A percentile compares a stretch with the other conserved stretches of the same genome.
Evolutionary conservation across 2,329 filamentous ascomycete species (phyloP).

Genomic region (Coniochaeta ligniaria): DNA sequence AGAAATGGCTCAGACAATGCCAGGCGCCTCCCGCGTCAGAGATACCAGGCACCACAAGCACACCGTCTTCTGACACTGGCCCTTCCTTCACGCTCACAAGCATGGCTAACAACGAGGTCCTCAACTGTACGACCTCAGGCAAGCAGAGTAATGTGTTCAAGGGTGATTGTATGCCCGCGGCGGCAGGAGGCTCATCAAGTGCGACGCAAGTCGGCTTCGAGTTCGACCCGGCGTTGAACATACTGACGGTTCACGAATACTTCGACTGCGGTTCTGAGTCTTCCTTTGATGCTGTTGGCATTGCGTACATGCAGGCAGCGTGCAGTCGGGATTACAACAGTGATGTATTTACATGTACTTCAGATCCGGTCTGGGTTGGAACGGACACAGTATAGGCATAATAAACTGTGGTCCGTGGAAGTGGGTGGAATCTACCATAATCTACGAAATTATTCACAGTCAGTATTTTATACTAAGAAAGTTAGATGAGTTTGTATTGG

Average conservation of each 20-base stretch:
- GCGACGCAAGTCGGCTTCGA: slow-evolving; percentile 14
- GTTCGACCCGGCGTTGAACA: slow-evolving; percentile 20
- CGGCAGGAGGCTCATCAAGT: neutral
- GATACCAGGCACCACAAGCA: neutral
- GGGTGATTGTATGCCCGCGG: slow-evolving; percentile 16
- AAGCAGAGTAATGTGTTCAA: slow-evolving; percentile 14
- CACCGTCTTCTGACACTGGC: slow-evolving; percentile 17
- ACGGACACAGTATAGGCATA: slow-evolving; percentile 8
- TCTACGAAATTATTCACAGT: too few relatives aligned
- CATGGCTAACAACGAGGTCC: slow-evolving; percentile 16
- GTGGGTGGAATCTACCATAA: too few relatives aligned
- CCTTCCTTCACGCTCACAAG: slow-evolving; percentile 22
- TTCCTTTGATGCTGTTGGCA: slow-evolving; percentile 17
- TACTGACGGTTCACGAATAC: slow-evolving; percentile 19
- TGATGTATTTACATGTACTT: slow-evolving; percentile 20
- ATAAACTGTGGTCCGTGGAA: too few relatives aligned
- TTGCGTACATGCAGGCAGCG: slow-evolving; percentile 21
- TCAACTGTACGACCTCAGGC: slow-evolving; percentile 16
- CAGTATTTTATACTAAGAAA: too few relatives aligned
- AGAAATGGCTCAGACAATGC: slow-evolving; percentile 21
- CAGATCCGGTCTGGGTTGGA: slow-evolving; percentile 23
- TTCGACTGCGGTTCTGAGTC: slow-evolving; percentile 19
- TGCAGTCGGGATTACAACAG: slow-evolving; percentile 19
- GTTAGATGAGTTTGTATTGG: too few relatives aligned
- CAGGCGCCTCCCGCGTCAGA: slow-evolving; percentile 16